A percentile compares a stretch with the other conserved stretches of the same genome.
Conservation (phyloP, 2,329 filamentous ascomycete genomes). For the Cladophialophora exuberans region DNA sequence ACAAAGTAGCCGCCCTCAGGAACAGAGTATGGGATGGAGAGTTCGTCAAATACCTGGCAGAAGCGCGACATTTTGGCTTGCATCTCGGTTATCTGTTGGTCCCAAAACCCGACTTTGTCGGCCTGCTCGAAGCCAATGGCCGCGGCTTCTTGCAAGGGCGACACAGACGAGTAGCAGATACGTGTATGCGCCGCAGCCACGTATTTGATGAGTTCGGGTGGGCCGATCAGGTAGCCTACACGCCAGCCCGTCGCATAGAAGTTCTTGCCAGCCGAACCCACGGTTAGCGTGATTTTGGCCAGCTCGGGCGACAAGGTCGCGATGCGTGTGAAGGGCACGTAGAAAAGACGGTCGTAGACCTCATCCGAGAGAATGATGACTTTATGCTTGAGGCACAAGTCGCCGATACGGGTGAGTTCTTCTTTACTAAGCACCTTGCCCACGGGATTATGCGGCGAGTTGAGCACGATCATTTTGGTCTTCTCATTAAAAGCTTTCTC, state of each 20-base stretch:
- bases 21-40: conserved; percentile 80
- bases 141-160: conserved; percentile 89
- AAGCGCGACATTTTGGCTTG: conserved; percentile 84
- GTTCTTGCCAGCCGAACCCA: conserved; percentile 95
- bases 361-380: conserved; percentile 92
- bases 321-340: conserved; percentile 91
- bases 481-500: conserved; percentile 78
- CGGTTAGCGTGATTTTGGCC: conserved; percentile 83
- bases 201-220: conserved; percentile 84
- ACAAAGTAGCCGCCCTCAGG: conserved; percentile 98
- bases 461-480: conserved; percentile 91
- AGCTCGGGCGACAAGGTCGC: conserved; percentile 90
- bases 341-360: conserved; percentile 94
- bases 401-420: conserved; percentile 82
- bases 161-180: conserved; percentile 94
- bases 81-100: conserved; percentile 81
- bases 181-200: conserved; percentile 91
- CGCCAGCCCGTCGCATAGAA: conserved; percentile 98
- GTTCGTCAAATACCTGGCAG: conserved; percentile 77
- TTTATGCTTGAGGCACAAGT: conserved; percentile 87
- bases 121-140: conserved; percentile 94
- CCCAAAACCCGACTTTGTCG: conserved; percentile 84
- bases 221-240: conserved; percentile 92
- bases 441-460: conserved; percentile 81
- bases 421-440: conserved; percentile 89